A percentile compares a stretch with the other conserved stretches of the same genome.
Evolutionary conservation across 2,329 filamentous ascomycete genomes (phyloP).

Genomic region (Tolypocladium sp.): DNA sequence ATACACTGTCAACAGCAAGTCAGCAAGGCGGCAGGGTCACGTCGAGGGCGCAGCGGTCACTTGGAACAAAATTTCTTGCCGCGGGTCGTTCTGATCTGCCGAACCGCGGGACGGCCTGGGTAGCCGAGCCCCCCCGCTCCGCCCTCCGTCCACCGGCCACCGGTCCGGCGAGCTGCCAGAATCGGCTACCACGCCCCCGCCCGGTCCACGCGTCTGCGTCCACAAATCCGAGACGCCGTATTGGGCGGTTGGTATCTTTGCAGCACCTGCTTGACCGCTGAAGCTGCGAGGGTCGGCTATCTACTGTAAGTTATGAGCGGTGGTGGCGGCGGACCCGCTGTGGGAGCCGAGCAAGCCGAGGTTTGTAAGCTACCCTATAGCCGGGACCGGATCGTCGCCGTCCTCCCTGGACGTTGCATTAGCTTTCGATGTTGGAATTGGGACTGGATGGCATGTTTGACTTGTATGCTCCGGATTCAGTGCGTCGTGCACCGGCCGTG

Average conservation of each 20-base stretch:
- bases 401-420: not conserved
- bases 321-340: too few species aligned
- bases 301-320: too few species aligned
- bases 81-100: not conserved
- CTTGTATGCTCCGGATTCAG: too few species aligned
- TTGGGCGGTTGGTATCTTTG: not conserved
- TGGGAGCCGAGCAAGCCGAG: not conserved
- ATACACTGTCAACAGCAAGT: not conserved
- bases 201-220: not conserved
- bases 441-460: too few species aligned
- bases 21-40: not conserved
- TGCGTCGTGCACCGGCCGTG: too few species aligned
- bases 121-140: not conserved
- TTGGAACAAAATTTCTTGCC: not conserved
- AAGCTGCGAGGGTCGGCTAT: not conserved
- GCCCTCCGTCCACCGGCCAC: not conserved
- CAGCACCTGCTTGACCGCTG: not conserved
- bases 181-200: not conserved
- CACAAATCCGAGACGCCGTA: not conserved
- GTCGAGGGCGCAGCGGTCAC: not conserved
- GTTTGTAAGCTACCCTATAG: not conserved
- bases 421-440: not conserved
- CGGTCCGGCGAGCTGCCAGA: not conserved
- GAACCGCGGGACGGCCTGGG: not conserved
- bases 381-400: not conserved